A percentile compares a stretch with the other conserved stretches of the same genome.
Conservation (phyloP, 495 filamentous ascomycete species). For the Pseudevernia furfuracea region DNA sequence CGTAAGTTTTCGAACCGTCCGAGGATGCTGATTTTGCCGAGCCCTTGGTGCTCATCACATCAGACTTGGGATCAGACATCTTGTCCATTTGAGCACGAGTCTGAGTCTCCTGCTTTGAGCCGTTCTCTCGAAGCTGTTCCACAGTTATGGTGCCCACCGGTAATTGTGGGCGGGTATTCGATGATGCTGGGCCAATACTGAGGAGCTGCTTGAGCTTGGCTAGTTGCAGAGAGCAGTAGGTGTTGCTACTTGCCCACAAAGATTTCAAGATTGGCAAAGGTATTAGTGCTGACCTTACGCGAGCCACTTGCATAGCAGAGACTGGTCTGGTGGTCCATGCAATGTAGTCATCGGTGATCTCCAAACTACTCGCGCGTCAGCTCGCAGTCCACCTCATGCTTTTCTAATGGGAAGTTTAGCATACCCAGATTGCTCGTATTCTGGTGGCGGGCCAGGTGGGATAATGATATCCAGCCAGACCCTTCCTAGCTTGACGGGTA, state of each 20-base stretch:
- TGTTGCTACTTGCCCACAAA: slow-evolving; percentile 31
- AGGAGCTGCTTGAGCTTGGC: slow-evolving; percentile 26
- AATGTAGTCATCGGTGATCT: slow-evolving; percentile 46
- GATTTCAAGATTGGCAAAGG: slow-evolving; percentile 36
- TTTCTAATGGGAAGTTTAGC: slow-evolving; percentile 12
- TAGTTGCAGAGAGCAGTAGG: slow-evolving; percentile 26
- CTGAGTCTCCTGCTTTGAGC: slow-evolving; percentile 12
- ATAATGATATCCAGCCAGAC: slow-evolving; percentile 56
- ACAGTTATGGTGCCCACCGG: slow-evolving; percentile 5
- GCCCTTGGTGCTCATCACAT: slow-evolving; percentile 4
- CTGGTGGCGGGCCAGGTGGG: slow-evolving; percentile 50
- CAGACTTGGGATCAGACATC: slow-evolving; percentile 16
- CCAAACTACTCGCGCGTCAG: slow-evolving; percentile 37
- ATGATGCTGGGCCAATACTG: slow-evolving; percentile 14
- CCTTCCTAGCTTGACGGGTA: slow-evolving; percentile 39
- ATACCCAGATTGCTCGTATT: slow-evolving; percentile 54
- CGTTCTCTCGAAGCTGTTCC: slow-evolving; percentile 3
- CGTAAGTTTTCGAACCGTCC: slow-evolving; percentile 10
- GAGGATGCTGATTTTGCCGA: slow-evolving; percentile 13
- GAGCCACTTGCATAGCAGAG: slow-evolving; percentile 32
- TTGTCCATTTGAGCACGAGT: slow-evolving; percentile 3
- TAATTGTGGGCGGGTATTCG: slow-evolving; percentile 6
- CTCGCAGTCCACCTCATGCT: background rate
- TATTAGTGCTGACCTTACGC: slow-evolving; percentile 34
- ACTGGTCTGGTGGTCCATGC: slow-evolving; percentile 45